phyloP scores from a whole-genome alignment of 2,329 filamentous ascomycete genomes.

The Aspergillus uvarum region DNA sequence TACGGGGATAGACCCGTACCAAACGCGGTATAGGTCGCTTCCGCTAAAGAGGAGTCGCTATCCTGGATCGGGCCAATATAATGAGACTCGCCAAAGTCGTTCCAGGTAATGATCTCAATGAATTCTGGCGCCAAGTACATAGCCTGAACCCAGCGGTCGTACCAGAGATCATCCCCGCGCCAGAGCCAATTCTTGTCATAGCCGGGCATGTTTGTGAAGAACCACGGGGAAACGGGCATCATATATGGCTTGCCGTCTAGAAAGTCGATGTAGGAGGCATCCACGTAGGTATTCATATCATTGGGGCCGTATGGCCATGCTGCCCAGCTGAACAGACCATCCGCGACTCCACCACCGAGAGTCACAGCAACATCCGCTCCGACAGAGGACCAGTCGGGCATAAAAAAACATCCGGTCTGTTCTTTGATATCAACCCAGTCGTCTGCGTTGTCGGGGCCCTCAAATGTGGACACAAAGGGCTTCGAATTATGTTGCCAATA shows the following conservation, averaged over 20 bases:
- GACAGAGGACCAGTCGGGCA: conserved; percentile 48
- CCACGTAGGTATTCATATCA: conserved; percentile 36
- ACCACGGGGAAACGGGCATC: conserved; percentile 59
- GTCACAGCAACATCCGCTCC: conserved; percentile 30
- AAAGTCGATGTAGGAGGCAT: conserved; percentile 41
- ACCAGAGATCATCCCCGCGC: conserved; percentile 60
- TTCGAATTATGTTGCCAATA: conserved; percentile 30
- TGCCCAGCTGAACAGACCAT: conserved; percentile 44
- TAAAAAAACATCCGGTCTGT: conserved; percentile 43
- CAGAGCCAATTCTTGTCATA: conserved; percentile 64
- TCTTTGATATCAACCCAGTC: conserved; percentile 49
- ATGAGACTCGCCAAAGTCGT: conserved; percentile 61
- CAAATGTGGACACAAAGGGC: conserved; percentile 45
- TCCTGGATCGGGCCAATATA: conserved; percentile 50
- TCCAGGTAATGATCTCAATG: conserved; percentile 59
- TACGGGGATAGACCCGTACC: conserved; percentile 38
- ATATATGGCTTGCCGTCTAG: conserved; percentile 45
- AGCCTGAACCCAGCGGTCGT: conserved; percentile 57
- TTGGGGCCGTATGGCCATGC: conserved; percentile 44
- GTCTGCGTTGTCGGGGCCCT: conserved; percentile 42
- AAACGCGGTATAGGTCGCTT: conserved; percentile 43
- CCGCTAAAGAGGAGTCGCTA: conserved; percentile 26
- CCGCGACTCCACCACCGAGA: conserved; percentile 28
- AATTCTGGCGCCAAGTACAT: conserved; percentile 52
- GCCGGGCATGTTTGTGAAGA: conserved; percentile 55